Percentiles rank a stretch among this genome's conserved stretches.
Evolutionary conservation across 2,329 filamentous ascomycete genomes (phyloP).

Genomic region (Gnomoniopsis smithogilvyi): DNA sequence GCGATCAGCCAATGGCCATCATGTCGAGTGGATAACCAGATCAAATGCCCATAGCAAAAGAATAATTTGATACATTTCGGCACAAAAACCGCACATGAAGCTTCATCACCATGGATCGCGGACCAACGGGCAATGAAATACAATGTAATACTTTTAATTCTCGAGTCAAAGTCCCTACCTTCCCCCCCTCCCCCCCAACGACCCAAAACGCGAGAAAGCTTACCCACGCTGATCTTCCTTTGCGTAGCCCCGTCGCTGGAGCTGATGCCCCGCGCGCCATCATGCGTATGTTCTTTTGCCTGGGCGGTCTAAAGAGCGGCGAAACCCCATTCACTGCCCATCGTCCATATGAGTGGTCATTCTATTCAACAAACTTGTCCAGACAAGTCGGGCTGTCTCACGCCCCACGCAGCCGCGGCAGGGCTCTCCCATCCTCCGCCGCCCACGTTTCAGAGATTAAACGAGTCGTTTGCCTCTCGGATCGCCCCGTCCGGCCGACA

Average conservation of each 20-base stretch:
- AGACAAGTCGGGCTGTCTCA: background rate
- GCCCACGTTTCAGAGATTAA: background rate
- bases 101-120: no score
- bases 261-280: background rate
- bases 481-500: conserved; percentile 4
- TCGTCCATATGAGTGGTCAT: background rate
- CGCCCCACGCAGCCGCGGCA: conserved; percentile 5
- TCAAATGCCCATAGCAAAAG: no score
- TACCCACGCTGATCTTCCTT: no score
- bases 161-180: no score
- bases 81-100: no score
- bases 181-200: no score
- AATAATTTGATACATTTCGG: no score
- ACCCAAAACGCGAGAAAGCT: no score
- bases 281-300: background rate
- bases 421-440: background rate
- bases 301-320: no score
- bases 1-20: background rate
- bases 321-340: no score
- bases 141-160: no score
- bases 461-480: conserved; percentile 8
- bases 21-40: background rate
- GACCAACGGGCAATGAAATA: no score
- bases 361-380: background rate
- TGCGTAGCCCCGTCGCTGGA: background rate